Base-by-base conservation (phyloP, 352 stramenopile genomes). In the Globisporangium splendens region DNA sequence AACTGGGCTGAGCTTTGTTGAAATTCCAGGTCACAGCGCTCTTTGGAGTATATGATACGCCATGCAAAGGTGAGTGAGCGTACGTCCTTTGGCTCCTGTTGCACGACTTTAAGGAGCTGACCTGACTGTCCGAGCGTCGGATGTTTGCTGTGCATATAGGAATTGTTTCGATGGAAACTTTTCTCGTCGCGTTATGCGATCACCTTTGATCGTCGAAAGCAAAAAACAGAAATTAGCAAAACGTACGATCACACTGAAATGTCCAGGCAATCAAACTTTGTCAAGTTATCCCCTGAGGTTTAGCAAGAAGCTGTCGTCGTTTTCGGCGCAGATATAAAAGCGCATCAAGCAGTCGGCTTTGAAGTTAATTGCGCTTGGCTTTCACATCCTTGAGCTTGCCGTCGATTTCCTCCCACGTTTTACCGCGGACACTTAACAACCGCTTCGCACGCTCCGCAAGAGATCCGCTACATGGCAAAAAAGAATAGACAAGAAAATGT, bases 361-460 rank as follows among this genome's bases (percentile, higher is more conserved):
- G 6, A 42, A 24, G 13, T 43, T 54, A 50, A 53, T 38, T 48
- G 39, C 44, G 47, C 14, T 51, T 50, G 6, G 68, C 58, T 61
- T 85, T 88, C 44, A 70, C 70, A 41, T 81, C 73, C 59, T 89
- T 91, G 47, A 95, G 59, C 53, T 92, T 93, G 46, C 59, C 54
- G n/a, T 89, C 73, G 39, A 98, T 93, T 50, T 98, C 78, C 14
- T 98, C 86, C 70, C 90, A 86, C 12, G 69, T 46, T 61, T 97
- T 97, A 48, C 96, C 92, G 56, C 96, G 97, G 38, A 97, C 87
- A 48, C 91, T 86, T 42, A 98, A 93, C 38, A 99, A 71, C 20
- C 97, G 75, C 50, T 77, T 67, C 0, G 97, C 96, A 48, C 96
- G 82, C 70, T 99, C 83, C 17, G 73, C 65, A 44, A 97, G 63